Conservation (phyloP, 345 rosid genomes). For the Populus deltoides region DNA sequence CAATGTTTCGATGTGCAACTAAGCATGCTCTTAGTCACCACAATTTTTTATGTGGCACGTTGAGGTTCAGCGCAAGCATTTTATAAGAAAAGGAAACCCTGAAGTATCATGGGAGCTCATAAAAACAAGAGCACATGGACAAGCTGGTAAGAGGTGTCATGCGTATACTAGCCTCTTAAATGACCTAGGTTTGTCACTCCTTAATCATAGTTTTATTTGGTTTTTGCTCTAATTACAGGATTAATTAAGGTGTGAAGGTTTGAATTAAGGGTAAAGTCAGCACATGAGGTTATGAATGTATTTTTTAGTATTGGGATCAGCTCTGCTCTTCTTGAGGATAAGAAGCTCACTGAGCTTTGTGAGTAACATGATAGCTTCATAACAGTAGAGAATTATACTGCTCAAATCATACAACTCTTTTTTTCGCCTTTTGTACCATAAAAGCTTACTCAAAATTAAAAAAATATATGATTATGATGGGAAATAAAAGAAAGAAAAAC, state of each 20-base stretch:
- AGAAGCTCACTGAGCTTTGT: neutral
- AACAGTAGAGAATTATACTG: neutral
- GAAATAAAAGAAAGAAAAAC: neutral
- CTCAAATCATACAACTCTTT: neutral
- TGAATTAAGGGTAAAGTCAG: neutral
- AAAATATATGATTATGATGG: no score
- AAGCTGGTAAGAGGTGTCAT: conserved; percentile 9
- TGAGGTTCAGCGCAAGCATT: neutral
- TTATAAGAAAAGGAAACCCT: neutral
- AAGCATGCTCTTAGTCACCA: conserved; percentile 11
- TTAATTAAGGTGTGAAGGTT: neutral
- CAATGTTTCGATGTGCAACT: conserved; percentile 1
- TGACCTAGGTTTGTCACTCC: neutral
- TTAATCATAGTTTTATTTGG: neutral
- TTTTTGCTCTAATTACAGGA: neutral
- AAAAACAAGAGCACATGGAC: conserved; percentile 7
- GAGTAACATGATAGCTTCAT: neutral
- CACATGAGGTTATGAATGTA: neutral
- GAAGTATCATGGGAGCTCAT: neutral
- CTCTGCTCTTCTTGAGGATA: neutral
- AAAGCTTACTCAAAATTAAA: no score
- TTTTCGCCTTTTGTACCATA: neutral
- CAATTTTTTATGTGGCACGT: conserved; percentile 1
- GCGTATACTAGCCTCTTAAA: neutral
- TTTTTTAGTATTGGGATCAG: neutral